Conservation (phyloP, 2,329 filamentous ascomycete species). For the Aspergillus hiratsukae region DNA sequence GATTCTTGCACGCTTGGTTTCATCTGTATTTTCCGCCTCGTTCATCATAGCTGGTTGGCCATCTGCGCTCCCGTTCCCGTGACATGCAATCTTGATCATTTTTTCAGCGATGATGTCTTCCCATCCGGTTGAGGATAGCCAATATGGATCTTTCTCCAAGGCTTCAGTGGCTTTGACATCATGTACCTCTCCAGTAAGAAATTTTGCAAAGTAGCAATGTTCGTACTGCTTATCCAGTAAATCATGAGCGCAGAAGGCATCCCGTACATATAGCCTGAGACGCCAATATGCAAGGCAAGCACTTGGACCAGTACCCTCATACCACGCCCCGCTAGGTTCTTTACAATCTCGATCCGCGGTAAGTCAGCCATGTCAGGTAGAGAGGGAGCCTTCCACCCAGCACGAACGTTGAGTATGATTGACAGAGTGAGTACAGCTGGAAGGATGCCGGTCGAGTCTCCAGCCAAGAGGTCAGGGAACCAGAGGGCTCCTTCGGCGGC, state of each 20-base stretch:
- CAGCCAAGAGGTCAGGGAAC: conserved; percentile 54
- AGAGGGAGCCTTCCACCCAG: conserved; percentile 24
- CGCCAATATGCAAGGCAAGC: conserved; percentile 38
- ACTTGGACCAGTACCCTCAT: conserved; percentile 31
- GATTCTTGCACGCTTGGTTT: neutral
- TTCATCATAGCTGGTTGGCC: neutral
- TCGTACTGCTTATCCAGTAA: conserved; percentile 48
- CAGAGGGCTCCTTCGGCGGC: conserved; percentile 56
- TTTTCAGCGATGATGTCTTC: neutral
- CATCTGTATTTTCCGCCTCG: neutral
- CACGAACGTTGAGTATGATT: conserved; percentile 46
- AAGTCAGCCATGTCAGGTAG: conserved; percentile 21
- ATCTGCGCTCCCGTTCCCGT: neutral
- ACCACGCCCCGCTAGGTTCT: conserved; percentile 18
- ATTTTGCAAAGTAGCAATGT: conserved; percentile 40
- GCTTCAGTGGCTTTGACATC: conserved; percentile 29
- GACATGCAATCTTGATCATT: neutral
- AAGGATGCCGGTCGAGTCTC: conserved; percentile 50
- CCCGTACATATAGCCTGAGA: conserved; percentile 25
- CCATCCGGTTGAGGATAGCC: conserved; percentile 5
- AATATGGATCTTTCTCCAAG: conserved; percentile 33
- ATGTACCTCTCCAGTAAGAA: conserved; percentile 38
- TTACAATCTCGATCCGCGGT: conserved; percentile 23
- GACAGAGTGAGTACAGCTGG: conserved; percentile 47
- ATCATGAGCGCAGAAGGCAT: conserved; percentile 45